These are phyloP conservation scores for Geotrichum aggregatum DNA, from an alignment of 1,139 yeast genomes.

Conservation along the genomic window DNA sequence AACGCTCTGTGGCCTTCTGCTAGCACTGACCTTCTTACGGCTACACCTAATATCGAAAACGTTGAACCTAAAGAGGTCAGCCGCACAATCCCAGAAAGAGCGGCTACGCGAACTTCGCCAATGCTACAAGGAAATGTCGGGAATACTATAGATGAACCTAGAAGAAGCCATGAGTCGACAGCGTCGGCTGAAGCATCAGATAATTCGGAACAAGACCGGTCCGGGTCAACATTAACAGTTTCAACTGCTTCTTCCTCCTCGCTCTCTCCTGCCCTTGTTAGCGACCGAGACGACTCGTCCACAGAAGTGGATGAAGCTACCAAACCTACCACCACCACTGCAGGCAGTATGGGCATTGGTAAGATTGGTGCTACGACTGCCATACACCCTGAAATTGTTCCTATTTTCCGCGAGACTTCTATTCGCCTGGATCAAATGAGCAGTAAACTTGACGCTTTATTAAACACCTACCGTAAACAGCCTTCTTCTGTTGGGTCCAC, in stretches of 20 bases:
- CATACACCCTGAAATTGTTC: constrained; percentile 35
- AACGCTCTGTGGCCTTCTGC: no score
- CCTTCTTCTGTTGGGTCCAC: neutral
- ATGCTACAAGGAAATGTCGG: no score
- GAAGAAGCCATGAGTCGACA: no score
- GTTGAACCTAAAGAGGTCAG: neutral
- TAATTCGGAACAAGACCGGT: no score
- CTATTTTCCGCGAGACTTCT: constrained; percentile 33
- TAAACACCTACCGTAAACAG: constrained; percentile 12
- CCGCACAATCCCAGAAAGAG: neutral
- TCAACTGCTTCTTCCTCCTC: no score
- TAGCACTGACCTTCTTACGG: no score
- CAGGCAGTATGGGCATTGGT: constrained; percentile 4
- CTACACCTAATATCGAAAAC: no score
- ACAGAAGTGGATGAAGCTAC: neutral
- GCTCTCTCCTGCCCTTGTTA: constrained; percentile 5
- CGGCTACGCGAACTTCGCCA: neutral
- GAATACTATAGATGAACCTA: no score
- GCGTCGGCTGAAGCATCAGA: no score
- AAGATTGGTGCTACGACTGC: constrained; percentile 18
- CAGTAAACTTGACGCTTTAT: constrained; percentile 10
- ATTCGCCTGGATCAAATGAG: constrained; percentile 31
- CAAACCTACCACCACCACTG: constrained; percentile 1
- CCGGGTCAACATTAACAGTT: no score
- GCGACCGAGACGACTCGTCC: constrained; percentile 9